Evolutionary conservation across 129 eudicot genomes (phyloP).

Genomic region (Silybum marianum): DNA sequence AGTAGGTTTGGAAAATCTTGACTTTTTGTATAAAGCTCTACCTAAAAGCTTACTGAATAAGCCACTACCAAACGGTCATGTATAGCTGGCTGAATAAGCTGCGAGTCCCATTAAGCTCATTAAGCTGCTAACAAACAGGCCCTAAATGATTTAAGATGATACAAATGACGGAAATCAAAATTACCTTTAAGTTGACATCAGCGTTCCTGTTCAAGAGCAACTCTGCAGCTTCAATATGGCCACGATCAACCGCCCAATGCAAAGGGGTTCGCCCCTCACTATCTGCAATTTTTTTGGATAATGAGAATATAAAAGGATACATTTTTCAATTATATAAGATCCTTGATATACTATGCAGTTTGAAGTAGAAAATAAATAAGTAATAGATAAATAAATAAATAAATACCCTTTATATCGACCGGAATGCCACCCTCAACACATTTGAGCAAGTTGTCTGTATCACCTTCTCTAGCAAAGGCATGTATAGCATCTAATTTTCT

Average conservation of each 20-base stretch:
- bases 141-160: neutral
- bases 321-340: neutral
- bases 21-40: too few relatives aligned
- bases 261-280: slow-evolving; percentile 94
- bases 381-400: neutral
- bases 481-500: slow-evolving; percentile 92
- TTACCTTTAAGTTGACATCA: slow-evolving; percentile 85
- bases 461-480: slow-evolving; percentile 95
- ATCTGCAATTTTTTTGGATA: slow-evolving; percentile 47
- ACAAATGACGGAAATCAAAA: neutral
- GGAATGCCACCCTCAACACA: slow-evolving; percentile 81
- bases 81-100: too few relatives aligned
- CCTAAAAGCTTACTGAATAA: too few relatives aligned
- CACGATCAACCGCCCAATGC: slow-evolving; percentile 99
- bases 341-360: neutral
- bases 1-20: too few relatives aligned
- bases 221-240: slow-evolving; percentile 64
- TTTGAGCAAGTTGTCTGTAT: slow-evolving; percentile 68
- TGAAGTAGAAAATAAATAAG: too few relatives aligned
- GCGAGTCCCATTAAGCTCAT: too few relatives aligned
- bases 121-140: neutral
- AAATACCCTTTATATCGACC: slow-evolving; percentile 63
- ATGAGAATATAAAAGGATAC: neutral
- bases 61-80: too few relatives aligned
- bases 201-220: slow-evolving; percentile 71